Percentiles rank a stretch among this genome's conserved stretches.
Conservation (phyloP, 768 basidiomycete species). For the Suillus ampliporus region DNA sequence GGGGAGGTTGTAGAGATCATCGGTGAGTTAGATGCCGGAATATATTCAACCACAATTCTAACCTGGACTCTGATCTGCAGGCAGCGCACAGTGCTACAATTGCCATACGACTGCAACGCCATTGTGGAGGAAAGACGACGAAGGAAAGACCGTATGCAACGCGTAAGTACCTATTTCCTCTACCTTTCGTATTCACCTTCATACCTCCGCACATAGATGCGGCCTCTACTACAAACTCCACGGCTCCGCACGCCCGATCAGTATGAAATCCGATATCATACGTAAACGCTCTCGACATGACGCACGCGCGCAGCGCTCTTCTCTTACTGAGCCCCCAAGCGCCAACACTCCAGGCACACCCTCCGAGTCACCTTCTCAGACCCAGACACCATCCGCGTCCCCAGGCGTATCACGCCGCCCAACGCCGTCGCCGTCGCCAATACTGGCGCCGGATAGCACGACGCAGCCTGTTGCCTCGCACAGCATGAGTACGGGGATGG, state of each 20-base stretch:
- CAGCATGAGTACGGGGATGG: constrained; percentile 24
- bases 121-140: constrained; percentile 90
- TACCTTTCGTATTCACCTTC: constrained; percentile 10
- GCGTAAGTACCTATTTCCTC: constrained; percentile 59
- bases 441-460: constrained; percentile 72
- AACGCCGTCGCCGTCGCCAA: constrained; percentile 70
- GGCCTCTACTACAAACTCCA: constrained; percentile 87
- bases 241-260: constrained; percentile 84
- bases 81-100: constrained; percentile 83
- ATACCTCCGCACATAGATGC: constrained; percentile 52
- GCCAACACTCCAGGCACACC: constrained; percentile 73
- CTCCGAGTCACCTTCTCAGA: constrained; percentile 68
- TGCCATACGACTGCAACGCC: constrained; percentile 91
- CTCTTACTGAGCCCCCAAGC: constrained; percentile 30
- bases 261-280: constrained; percentile 91
- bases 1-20: constrained; percentile 76
- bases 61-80: constrained; percentile 14
- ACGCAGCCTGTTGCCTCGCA: constrained; percentile 51
- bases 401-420: constrained; percentile 76
- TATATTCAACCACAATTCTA: constrained; percentile 23
- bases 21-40: constrained; percentile 52
- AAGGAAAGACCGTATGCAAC: constrained; percentile 90
- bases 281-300: constrained; percentile 87
- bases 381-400: constrained; percentile 63
- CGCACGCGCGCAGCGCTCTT: constrained; percentile 57